Base-by-base conservation (phyloP, 2,329 filamentous ascomycete species). In the Acrocalymma vagum region DNA sequence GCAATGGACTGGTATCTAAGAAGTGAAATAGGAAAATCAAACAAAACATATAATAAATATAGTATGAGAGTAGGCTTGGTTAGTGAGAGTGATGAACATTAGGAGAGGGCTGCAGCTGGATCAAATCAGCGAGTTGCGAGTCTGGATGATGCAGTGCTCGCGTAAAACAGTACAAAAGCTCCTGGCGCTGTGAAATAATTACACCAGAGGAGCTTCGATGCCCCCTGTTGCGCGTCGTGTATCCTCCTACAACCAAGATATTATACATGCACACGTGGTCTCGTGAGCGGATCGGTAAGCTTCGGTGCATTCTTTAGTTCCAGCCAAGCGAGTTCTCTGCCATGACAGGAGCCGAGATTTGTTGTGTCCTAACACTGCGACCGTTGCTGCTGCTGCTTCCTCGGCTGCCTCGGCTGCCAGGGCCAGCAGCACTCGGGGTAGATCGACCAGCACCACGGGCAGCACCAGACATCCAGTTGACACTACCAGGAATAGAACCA, bases 311-410 rank as follows among this genome's bases (percentile, higher is more conserved):
- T 22, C 25, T 36, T 84, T 80, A 96, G 77, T 95, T 95, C 92
- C 92, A 96, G 61, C 92, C 92, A 54, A 96, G 82, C 35, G 90
- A 95, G 79, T 96, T 96, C 77, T 95, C 91, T 3, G 91, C 87
- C 70, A 92, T 92, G 51, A 96, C 88, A 3, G 92, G 92, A 22
- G 90, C 89, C 48, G 89, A 95, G 67, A 96, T 96, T 71, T 86
- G 82, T 62, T 84, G 80, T 38, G 84, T 85, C 48, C 85, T 75
- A 39, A 82, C 78, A 53, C 79, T 86, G 33, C 80, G 80, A 53
- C 78, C 80, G 45, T 84, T 81, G 53, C 87, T 87, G 65, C 88
- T 92, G 48, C 57, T 62, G 41, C 62, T 67, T 38, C 62, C 60
- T 21, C 49, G 59, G 34, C 64, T 67, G 42, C 69, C 67, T 51